phyloP scores from a whole-genome alignment of 2,329 filamentous ascomycete species.

The Epichloe sibirici region DNA sequence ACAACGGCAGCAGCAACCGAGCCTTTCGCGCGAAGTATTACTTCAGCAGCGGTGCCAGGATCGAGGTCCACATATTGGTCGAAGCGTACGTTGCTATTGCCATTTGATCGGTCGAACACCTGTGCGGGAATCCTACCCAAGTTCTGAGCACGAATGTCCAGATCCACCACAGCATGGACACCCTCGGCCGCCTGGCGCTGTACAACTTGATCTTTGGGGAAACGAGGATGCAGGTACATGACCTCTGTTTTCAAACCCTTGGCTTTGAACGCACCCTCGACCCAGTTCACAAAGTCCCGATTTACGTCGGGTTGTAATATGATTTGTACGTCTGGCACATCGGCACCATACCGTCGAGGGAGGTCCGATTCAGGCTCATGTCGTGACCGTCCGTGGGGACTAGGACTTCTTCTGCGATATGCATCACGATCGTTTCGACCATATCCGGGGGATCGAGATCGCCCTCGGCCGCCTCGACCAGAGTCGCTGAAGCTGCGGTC shows the following conservation, averaged over 20 bases:
- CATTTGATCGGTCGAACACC: constrained; percentile 69
- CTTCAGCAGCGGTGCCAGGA: constrained; percentile 63
- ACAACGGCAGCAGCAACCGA: constrained; percentile 15
- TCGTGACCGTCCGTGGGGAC: constrained; percentile 42
- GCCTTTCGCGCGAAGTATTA: constrained; percentile 61
- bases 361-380: constrained; percentile 52
- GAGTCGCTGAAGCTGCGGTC: constrained; percentile 31
- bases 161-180: constrained; percentile 70
- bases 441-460: constrained; percentile 55
- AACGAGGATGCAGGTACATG: constrained; percentile 64
- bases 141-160: constrained; percentile 57
- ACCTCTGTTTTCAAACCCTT: constrained; percentile 65
- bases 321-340: constrained; percentile 84
- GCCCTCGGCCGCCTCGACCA: constrained; percentile 37
- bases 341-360: constrained; percentile 56
- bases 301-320: constrained; percentile 69
- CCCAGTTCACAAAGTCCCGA: constrained; percentile 70
- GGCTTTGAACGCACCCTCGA: constrained; percentile 62
- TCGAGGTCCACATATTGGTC: constrained; percentile 82
- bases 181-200: constrained; percentile 79
- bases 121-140: constrained; percentile 67
- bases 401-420: constrained; percentile 59
- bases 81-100: constrained; percentile 65
- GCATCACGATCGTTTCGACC: constrained; percentile 32
- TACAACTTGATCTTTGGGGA: constrained; percentile 68